Evolutionary conservation across 495 filamentous ascomycete species (phyloP), one percentile per base, ranked within the genome.

Genomic region (Penicillium canariense): DNA sequence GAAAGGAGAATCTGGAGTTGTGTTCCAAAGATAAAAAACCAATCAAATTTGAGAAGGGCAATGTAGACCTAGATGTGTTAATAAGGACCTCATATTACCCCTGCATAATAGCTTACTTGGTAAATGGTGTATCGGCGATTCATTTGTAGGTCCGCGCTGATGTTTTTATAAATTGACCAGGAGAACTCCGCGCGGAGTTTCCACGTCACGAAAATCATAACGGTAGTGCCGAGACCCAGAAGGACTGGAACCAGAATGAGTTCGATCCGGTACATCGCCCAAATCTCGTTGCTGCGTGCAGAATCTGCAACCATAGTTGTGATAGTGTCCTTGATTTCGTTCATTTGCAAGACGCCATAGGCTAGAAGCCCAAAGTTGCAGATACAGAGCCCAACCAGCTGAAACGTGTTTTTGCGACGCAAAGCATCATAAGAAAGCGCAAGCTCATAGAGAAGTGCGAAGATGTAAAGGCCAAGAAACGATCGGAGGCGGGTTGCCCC

Each of bases 401-500:
- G 61, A 15, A 64, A 61, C 17, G 55, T 59, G 38, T 64, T 64
- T 23, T 53, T 61, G 12, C 58, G 61, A 28, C 58, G 54, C 30
- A 64, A 26, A 4, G 61, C 61, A 48, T 64, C 61, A 35, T 64
- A 64, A 23, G 58, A 55, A 5, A 64, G 55, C 4, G 15, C 54
- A 6, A 64, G 52, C 23, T 64, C 61, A 28, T 61, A 64, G 20
- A 64, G 31, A 26, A 64, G 48, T 2, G 61, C 61, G 39, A 64
- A 64, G 5, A 64, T 64, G 46, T 61, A 64, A 1, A 64, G 48
- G 15, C 58, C 61, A 0, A 64, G 45, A 20, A 64, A 64, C 15
- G 61, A 64, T 28, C 56, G 61, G 35, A 64, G 59, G 25, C 61
- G 61, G 28, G 56, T 2, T 10, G 52, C 46, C 10, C 48, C 61